A percentile compares a stretch with the other conserved stretches of the same genome.
Evolutionary conservation across 78 protist species (phyloP).

Genomic region (slime mould (Dictyostelium discoideum)): DNA sequence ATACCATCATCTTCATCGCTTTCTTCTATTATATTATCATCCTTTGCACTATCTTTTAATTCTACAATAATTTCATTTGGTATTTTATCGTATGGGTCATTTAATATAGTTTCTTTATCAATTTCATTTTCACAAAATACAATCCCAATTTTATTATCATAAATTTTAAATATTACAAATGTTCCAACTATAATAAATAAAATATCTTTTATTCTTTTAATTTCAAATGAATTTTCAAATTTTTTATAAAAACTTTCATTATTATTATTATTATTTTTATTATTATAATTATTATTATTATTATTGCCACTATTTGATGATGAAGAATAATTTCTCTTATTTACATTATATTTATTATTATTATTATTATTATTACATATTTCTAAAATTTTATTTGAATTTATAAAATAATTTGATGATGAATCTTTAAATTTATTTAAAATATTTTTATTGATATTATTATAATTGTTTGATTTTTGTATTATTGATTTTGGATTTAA

Average conservation of each 20-base stretch:
- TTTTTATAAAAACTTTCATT: background rate
- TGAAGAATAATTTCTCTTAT: background rate
- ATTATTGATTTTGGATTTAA: background rate
- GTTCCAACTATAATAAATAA: background rate
- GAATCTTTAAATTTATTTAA: background rate
- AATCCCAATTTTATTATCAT: conserved; percentile 9
- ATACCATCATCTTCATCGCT: background rate
- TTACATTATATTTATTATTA: background rate
- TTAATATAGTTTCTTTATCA: background rate
- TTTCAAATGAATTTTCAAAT: background rate
- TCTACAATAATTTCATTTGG: background rate
- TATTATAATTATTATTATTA: background rate
- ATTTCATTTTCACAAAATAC: conserved; percentile 9
- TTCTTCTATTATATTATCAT: background rate
- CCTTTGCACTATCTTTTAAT: background rate
- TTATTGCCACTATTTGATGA: background rate
- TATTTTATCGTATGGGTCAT: background rate
- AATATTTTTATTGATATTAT: background rate
- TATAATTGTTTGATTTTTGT: background rate
- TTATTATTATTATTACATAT: background rate
- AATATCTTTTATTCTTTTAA: background rate
- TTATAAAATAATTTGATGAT: background rate
- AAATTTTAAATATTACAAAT: conserved; percentile 12
- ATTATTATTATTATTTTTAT: background rate
- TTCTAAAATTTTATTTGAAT: background rate